Evolutionary conservation across 345 rosid species (phyloP), one percentile per base, ranked within the genome.

Genomic region (Adansonia digitata): DNA sequence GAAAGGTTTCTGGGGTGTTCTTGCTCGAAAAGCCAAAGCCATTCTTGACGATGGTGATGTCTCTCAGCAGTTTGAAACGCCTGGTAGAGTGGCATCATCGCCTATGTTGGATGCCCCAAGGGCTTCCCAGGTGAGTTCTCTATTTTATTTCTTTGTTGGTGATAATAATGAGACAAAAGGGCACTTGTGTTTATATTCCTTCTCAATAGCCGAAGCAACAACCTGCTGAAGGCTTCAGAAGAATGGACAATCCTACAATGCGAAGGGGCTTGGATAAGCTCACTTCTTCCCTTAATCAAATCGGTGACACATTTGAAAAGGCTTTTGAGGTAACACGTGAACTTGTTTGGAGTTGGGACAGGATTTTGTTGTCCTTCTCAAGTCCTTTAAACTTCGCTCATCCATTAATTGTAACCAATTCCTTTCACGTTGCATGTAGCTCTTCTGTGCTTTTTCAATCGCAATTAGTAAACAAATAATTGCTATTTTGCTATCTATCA

Each of bases 21-120:
- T 95, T 35, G 93, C 98, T 71, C 87, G 91, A 74, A 95, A 95
- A 86, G 98, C 99, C 22, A 95, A 90, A 82, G 85, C 97, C 2
- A 85, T 93, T 78, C 75, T 93, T n/a, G 99, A 93, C 11, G 97
- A 93, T 20, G 86, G 85, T 66, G 74, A 71, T 37, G 31, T 40
- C 22, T 55, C 55, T 35, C 43, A 65, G 53, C 82, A 79, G 74
- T 61, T 63, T 2, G 85, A 79, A 69, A 66, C 18, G 34, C 35
- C 37, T 57, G 35, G 18, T 27, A 75, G 73, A 77, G 71, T 73
- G 26, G 74, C 75, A 77, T 76, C 84, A 74, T 82, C 82, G 66
- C 76, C 75, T 61, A 84, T 75, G 82, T 10, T 67, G 26, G 91
- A 85, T 66, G n/a, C 80, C 72, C 79, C 91, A 71, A 24, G 69